Base-by-base conservation (phyloP, 2,329 filamentous ascomycete species). In the Aschersonia sp. region DNA sequence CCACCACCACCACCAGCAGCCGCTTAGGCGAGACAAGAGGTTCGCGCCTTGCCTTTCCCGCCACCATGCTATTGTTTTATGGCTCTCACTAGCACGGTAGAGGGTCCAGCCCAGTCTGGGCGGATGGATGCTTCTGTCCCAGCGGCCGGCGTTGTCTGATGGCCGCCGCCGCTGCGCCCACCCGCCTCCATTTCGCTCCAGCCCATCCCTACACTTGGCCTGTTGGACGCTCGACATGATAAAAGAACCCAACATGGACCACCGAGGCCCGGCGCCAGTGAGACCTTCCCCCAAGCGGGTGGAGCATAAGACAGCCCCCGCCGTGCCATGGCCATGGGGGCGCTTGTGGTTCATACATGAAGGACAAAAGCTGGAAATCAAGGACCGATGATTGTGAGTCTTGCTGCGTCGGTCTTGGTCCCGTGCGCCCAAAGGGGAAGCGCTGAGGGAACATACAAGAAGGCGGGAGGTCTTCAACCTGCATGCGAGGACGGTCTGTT, bases 401-500 rank as follows among this genome's bases (percentile, higher is more conserved):
- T 42, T 35, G 4, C 14, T 44, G 44, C 11, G 42, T 46, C 42
- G 49, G 44, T 44, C 43, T 30, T 40, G 35, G 46, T 44, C 40
- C 11, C 33, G 32, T 48, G 44, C 44, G 32, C 46, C 22, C 40
- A 10, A 42, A 35, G 32, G 40, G 39, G 41, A 43, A 46, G 40
- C 45, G 43, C 46, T 35, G 41, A 31, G 8, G 35, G 35, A 42
- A 11, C 22, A 50, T 52, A 52, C 47, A 53, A 53, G 51, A 52
- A 47, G 51, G 49, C 51, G 49, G 51, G 49, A 48, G 40, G 45
- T 42, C 46, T 51, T 46, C 32, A 42, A 42, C 44, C 40, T 46
- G 46, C 49, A 44, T 46, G 40, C 29, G 42, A 44, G 35, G 45
- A 43, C 44, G 37, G 43, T 32, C 9, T 43, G 14, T 10, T n/a